Evolutionary conservation across 176 grass and related monocot species (phyloP).

Genomic region (Oryza longistaminata): DNA sequence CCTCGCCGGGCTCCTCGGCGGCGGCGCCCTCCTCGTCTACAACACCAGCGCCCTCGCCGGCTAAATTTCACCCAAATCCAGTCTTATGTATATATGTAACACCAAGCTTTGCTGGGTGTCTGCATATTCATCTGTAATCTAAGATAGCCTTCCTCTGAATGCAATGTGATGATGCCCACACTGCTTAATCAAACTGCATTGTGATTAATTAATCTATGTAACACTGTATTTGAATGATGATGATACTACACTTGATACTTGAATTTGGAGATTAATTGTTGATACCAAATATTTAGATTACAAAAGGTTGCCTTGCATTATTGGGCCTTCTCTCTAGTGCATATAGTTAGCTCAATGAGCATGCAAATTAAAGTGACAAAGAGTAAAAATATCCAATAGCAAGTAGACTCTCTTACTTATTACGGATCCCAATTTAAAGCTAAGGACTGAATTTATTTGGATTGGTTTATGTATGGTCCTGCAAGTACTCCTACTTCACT

Average conservation of each 20-base stretch:
- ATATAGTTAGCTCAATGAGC: neutral
- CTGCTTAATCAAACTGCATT: neutral
- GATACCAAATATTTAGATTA: neutral
- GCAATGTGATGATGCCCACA: constrained; percentile 13
- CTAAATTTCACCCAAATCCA: constrained; percentile 40
- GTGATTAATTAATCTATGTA: constrained; percentile 34
- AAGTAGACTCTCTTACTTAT: neutral
- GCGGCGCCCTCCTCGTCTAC: constrained; percentile 92
- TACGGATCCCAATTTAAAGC: neutral
- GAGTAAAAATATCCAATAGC: neutral
- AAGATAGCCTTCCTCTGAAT: constrained; percentile 13
- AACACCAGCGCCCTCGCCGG: constrained; percentile 84
- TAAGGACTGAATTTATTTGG: neutral
- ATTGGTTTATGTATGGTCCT: neutral
- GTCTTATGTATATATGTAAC: constrained; percentile 6
- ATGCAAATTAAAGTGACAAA: neutral
- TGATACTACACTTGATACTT: neutral
- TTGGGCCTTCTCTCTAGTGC: no score
- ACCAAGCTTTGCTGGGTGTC: constrained; percentile 1
- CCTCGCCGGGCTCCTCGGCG: constrained; percentile 71
- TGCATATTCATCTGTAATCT: constrained; percentile 14
- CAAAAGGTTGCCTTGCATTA: neutral
- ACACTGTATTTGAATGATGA: constrained; percentile 5
- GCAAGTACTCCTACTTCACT: neutral
- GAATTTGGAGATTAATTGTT: neutral